These are phyloP conservation scores for Rhododendron mucronatum DNA, from an alignment of 148 eudicot species.

Conservation along the genomic window DNA sequence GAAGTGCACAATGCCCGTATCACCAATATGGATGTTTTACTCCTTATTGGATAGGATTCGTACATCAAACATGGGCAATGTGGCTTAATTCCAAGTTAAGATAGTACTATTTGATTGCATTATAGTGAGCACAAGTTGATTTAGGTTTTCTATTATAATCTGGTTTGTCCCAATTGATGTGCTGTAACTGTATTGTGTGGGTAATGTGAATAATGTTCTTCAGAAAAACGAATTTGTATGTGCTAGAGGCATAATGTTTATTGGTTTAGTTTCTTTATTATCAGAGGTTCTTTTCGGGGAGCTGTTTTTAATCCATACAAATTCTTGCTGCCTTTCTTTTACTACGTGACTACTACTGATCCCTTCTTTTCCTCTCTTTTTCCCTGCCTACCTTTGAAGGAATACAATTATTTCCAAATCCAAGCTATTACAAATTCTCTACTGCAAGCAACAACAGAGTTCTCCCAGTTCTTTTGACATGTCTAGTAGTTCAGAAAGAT, in stretches of 20 bases:
- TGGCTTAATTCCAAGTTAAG: constrained; percentile 4
- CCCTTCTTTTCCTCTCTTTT: neutral
- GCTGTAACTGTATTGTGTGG: neutral
- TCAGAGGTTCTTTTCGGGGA: neutral
- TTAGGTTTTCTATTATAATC: neutral
- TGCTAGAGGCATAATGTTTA: neutral
- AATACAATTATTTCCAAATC: constrained; percentile 34
- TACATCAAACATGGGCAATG: neutral
- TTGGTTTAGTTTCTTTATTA: neutral
- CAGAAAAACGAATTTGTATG: neutral
- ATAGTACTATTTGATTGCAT: neutral
- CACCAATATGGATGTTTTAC: neutral
- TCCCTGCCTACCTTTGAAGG: constrained; percentile 35
- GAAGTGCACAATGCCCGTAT: neutral
- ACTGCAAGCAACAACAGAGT: constrained; percentile 32
- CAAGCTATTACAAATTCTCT: constrained; percentile 38
- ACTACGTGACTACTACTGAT: neutral
- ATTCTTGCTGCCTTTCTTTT: neutral
- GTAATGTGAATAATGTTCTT: neutral
- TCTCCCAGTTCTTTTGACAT: constrained; percentile 19
- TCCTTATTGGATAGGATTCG: neutral
- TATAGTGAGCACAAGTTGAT: neutral
- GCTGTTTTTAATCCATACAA: neutral
- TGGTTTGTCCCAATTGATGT: neutral
- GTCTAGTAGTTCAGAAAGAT: constrained; percentile 20